Evolutionary conservation across 164 flowering plant species (phyloP).

Genomic region (Amborella trichopoda): DNA sequence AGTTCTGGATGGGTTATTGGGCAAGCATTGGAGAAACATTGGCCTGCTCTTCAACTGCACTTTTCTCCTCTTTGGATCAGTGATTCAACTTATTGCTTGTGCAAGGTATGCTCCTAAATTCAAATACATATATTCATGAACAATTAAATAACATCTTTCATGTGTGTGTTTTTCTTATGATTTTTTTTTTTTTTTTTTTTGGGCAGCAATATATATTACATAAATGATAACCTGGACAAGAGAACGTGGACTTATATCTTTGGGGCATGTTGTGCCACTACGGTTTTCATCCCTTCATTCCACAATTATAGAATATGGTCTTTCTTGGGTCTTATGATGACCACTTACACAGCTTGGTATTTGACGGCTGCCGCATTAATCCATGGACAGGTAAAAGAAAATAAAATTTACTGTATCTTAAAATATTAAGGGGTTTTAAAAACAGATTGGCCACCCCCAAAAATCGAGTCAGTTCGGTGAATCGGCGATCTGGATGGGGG

Average conservation of each 20-base stretch:
- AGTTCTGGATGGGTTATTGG: slow-evolving; percentile 76
- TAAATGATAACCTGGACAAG: slow-evolving; percentile 66
- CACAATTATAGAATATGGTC: slow-evolving; percentile 91
- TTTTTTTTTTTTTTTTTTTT: background rate
- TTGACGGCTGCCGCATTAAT: slow-evolving; percentile 57
- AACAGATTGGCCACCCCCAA: no score
- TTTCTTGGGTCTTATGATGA: slow-evolving; percentile 76
- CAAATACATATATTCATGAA: background rate
- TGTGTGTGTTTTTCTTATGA: background rate
- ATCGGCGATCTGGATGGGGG: no score
- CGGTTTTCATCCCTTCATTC: slow-evolving; percentile 76
- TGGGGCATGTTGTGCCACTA: slow-evolving; percentile 83
- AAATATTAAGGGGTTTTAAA: no score
- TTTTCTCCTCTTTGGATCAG: slow-evolving; percentile 73
- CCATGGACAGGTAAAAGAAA: slow-evolving; percentile 80
- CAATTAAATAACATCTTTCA: background rate
- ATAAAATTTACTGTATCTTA: no score
- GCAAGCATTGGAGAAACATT: slow-evolving; percentile 60
- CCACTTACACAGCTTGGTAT: slow-evolving; percentile 89
- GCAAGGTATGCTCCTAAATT: slow-evolving; percentile 63
- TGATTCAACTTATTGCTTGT: slow-evolving; percentile 80
- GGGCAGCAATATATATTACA: slow-evolving; percentile 79
- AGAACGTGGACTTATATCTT: slow-evolving; percentile 85
- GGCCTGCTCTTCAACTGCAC: slow-evolving; percentile 81
- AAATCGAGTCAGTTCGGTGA: no score